These are phyloP conservation scores for Erodium moschatum DNA, from an alignment of 441 rosid genomes.

Conservation along the genomic window DNA sequence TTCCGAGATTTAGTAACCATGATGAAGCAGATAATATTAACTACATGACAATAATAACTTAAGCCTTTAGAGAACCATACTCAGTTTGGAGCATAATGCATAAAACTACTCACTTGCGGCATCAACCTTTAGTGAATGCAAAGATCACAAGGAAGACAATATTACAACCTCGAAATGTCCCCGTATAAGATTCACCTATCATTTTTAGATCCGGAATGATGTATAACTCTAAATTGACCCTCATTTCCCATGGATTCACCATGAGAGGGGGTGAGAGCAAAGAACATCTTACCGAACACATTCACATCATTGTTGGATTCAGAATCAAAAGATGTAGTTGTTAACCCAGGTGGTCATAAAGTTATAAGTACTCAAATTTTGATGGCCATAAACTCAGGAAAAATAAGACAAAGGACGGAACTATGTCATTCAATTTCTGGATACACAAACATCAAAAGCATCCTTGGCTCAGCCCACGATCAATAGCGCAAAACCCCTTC, in stretches of 20 bases:
- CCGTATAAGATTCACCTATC: not conserved
- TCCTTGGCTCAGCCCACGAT: not conserved
- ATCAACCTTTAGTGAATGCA: not conserved
- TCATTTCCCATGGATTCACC: not conserved
- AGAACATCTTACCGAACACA: slow-evolving; percentile 1
- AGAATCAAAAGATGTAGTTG: not conserved
- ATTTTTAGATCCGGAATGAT: not conserved
- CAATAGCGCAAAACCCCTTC: not conserved
- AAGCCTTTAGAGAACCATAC: not conserved
- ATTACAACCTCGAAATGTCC: too few relatives aligned
- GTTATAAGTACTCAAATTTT: not conserved
- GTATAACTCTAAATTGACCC: not conserved
- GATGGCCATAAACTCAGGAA: not conserved
- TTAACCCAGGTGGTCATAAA: not conserved
- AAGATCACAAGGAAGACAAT: not conserved
- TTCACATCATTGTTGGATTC: slow-evolving; percentile 4
- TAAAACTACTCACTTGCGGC: not conserved
- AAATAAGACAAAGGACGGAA: not conserved
- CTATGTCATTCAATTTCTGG: not conserved
- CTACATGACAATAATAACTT: too few relatives aligned
- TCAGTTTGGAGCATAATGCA: not conserved
- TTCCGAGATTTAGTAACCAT: not conserved
- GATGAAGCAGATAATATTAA: not conserved
- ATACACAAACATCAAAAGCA: slow-evolving; percentile 3
- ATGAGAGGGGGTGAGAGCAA: not conserved